Base-by-base conservation (phyloP, 352 stramenopile species). In the Globisporangium perplexum region DNA sequence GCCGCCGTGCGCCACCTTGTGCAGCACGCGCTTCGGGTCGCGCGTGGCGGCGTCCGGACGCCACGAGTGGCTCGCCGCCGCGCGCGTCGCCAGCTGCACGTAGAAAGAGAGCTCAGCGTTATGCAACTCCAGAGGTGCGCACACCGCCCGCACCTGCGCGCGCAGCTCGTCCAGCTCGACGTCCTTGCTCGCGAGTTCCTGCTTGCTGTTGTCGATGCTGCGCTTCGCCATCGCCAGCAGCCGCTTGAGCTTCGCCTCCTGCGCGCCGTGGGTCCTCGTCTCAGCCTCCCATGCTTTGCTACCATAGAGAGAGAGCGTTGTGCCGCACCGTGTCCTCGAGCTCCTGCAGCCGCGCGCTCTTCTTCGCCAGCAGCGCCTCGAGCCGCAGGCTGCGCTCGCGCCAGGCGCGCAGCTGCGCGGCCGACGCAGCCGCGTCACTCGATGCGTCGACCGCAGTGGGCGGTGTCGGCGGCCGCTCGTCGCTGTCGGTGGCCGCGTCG, bases 171-270 rank as follows among this genome's bases (percentile, higher is more conserved):
- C 59, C 15, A 90, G 79, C 26, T 53, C 59, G 3, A 62, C 59
- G 28, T 89, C 80, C 43, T 90, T 91, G 35, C 90, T 78, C 1
- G 63, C 50, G 28, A 93, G 53, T 31, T 93, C 81, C 54, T 88
- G 76, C 52, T 93, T 91, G 60, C 83, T 95, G 62, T 92, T 95
- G 55, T 95, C 84, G 53, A 95, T 91, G 57, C 84, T 95, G 41
- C 84, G 77, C 60, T 95, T 95, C n/a, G 84, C 84, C 77, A 92
- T 83, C 12, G 81, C 79, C 33, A 95, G 61, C 53, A 95, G 53
- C 5, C 84, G 74, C 70, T 93, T 95, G 42, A 95, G 47, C 53
- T 92, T 95, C 26, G 63, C 63, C 51, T 95, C 82, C 76, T 91
- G 47, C 17, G 18, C 46, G 20, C 12, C 18, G 20, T 43, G n/a